Conservation (phyloP, 2,329 filamentous ascomycete genomes). For the Aspergillus sp. region DNA sequence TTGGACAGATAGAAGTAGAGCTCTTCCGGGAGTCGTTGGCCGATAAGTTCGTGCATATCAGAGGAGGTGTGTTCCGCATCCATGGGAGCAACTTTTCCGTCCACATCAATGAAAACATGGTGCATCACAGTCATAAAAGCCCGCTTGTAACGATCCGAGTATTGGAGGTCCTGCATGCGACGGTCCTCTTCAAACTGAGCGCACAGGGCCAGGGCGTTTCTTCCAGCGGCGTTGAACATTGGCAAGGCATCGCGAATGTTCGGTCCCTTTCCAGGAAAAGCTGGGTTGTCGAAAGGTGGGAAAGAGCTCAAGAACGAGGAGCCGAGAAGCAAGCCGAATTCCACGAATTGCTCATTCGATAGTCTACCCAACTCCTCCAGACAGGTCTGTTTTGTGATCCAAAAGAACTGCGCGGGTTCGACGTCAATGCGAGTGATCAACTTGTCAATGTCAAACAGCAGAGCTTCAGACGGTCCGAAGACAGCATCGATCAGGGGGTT, state of each 20-base stretch:
- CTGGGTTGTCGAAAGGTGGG: constrained; percentile 66
- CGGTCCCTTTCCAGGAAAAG: constrained; percentile 49
- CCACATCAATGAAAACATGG: constrained; percentile 72
- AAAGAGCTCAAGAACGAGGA: constrained; percentile 75
- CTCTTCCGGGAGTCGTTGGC: constrained; percentile 84
- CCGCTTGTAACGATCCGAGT: constrained; percentile 81
- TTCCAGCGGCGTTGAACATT: constrained; percentile 62
- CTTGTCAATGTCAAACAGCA: constrained; percentile 80
- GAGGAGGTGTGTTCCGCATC: constrained; percentile 69
- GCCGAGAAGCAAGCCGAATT: constrained; percentile 77
- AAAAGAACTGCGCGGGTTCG: constrained; percentile 61
- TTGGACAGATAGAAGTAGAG: constrained; percentile 84
- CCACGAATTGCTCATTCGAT: constrained; percentile 71
- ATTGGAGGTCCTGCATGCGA: constrained; percentile 65
- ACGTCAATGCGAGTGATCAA: constrained; percentile 55
- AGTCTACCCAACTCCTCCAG: constrained; percentile 61
- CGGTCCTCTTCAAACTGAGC: constrained; percentile 75
- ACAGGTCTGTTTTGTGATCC: constrained; percentile 62
- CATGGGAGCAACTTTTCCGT: constrained; percentile 72
- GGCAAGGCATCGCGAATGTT: constrained; percentile 73
- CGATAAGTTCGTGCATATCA: constrained; percentile 85
- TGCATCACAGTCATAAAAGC: constrained; percentile 82
- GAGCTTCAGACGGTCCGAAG: constrained; percentile 77
- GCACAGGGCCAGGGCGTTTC: constrained; percentile 69
- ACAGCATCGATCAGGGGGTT: constrained; percentile 67